Percentiles rank a stretch among this genome's conserved stretches.
phyloP scores from a whole-genome alignment of 1,139 yeast genomes.

The Maudiozyma humilis region DNA sequence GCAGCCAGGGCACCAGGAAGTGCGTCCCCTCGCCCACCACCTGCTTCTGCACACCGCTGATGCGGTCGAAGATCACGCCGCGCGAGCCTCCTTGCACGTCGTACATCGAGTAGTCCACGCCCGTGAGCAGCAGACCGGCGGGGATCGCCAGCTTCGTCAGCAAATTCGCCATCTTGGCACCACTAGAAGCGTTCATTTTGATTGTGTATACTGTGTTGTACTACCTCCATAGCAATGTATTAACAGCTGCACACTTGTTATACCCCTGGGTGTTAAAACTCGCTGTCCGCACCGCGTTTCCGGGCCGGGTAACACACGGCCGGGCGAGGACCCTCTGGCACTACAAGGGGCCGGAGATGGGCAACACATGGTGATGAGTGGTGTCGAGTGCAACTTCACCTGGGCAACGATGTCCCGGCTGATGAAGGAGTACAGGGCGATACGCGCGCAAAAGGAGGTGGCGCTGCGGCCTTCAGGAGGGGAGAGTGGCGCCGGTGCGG shows the following conservation, averaged over 20 bases:
- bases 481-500: too few species aligned
- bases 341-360: too few species aligned
- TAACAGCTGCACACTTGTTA: neutral
- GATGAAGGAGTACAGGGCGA: slow-evolving; percentile 37
- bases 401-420: slow-evolving; percentile 17
- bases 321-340: neutral
- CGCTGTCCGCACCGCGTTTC: too few species aligned
- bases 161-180: slow-evolving; percentile 12
- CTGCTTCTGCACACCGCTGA: slow-evolving; percentile 75
- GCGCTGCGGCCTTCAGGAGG: too few species aligned
- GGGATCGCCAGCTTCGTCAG: slow-evolving; percentile 52
- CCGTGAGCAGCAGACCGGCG: slow-evolving; percentile 55
- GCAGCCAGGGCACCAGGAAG: slow-evolving; percentile 92
- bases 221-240: neutral
- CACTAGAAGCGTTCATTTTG: slow-evolving; percentile 5
- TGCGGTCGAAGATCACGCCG: slow-evolving; percentile 90
- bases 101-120: slow-evolving; percentile 68
- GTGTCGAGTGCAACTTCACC: too few species aligned
- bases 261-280: neutral
- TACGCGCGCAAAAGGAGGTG: slow-evolving; percentile 8
- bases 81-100: slow-evolving; percentile 95
- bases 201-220: neutral
- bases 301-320: neutral
- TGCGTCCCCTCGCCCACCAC: slow-evolving; percentile 97
- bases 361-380: too few species aligned